Evolutionary conservation across 768 basidiomycete species (phyloP).

Genomic region (Suillus weaverae): DNA sequence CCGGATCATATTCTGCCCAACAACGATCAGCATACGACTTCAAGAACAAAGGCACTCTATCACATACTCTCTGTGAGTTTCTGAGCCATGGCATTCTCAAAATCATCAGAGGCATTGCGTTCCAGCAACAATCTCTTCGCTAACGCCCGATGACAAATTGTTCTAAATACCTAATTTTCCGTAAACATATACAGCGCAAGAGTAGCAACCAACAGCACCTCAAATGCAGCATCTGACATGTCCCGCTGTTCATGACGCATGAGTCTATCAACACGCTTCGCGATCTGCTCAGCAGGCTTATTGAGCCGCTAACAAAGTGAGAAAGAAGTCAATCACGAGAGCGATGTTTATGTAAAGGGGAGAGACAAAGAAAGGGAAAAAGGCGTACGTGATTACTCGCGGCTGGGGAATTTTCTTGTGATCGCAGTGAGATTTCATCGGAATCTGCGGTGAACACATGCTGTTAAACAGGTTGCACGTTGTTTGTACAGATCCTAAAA

Average conservation of each 20-base stretch:
- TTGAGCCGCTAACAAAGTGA: constrained; percentile 44
- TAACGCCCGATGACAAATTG: constrained; percentile 85
- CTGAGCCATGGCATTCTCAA: constrained; percentile 81
- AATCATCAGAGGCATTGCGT: constrained; percentile 81
- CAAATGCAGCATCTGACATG: constrained; percentile 62
- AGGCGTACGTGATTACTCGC: too few species aligned
- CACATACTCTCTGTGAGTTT: constrained; percentile 80
- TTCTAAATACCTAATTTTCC: constrained; percentile 89
- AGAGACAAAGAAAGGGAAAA: too few species aligned
- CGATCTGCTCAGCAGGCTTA: constrained; percentile 92
- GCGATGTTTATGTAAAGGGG: too few species aligned
- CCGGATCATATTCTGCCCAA: constrained; percentile 69
- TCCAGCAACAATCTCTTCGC: constrained; percentile 84
- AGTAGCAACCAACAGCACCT: constrained; percentile 59
- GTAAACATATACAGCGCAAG: constrained; percentile 82
- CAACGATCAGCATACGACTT: constrained; percentile 16
- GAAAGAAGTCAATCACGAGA: too few species aligned
- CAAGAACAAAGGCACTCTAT: background rate
- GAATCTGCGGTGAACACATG: too few species aligned
- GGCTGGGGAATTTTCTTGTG: too few species aligned
- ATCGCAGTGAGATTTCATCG: too few species aligned
- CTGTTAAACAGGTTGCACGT: background rate
- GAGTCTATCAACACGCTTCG: constrained; percentile 82
- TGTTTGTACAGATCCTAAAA: background rate
- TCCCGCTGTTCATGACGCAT: constrained; percentile 90